These are phyloP conservation scores for Dioszegia aurantiaca DNA, from an alignment of 768 basidiomycete genomes.

Conservation along the genomic window DNA sequence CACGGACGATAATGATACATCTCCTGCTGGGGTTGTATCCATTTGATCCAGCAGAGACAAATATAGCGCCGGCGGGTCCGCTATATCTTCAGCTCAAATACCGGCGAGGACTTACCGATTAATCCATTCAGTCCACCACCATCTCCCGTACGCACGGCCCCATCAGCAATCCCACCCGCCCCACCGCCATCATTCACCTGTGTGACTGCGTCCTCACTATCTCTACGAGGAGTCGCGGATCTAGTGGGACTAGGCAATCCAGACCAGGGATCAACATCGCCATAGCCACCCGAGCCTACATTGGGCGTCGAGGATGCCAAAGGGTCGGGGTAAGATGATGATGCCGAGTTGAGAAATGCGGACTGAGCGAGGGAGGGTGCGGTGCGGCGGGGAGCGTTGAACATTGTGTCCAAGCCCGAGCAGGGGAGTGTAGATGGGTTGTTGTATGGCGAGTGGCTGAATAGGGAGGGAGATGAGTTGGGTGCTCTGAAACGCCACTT, in stretches of 20 bases:
- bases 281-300: conserved; percentile 23
- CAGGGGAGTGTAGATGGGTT: background rate
- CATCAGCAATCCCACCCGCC: background rate
- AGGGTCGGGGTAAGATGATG: conserved; percentile 32
- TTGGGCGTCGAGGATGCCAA: conserved; percentile 36
- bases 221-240: conserved; percentile 29
- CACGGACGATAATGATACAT: conserved; percentile 76
- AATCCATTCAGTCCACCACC: conserved; percentile 19
- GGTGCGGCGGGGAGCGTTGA: conserved; percentile 43
- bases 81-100: conserved; percentile 51
- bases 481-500: too few relatives aligned
- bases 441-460: background rate
- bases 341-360: conserved; percentile 26
- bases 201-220: conserved; percentile 10
- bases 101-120: conserved; percentile 18
- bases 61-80: conserved; percentile 75
- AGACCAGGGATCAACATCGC: conserved; percentile 52
- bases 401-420: conserved; percentile 21
- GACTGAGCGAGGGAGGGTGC: conserved; percentile 27
- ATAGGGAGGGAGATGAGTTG: background rate
- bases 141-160: background rate
- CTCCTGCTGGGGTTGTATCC: conserved; percentile 68
- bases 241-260: conserved; percentile 44
- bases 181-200: background rate
- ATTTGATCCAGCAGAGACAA: conserved; percentile 68